Base-by-base conservation (phyloP, 2,329 filamentous ascomycete species). In the Xylaria digitata region DNA sequence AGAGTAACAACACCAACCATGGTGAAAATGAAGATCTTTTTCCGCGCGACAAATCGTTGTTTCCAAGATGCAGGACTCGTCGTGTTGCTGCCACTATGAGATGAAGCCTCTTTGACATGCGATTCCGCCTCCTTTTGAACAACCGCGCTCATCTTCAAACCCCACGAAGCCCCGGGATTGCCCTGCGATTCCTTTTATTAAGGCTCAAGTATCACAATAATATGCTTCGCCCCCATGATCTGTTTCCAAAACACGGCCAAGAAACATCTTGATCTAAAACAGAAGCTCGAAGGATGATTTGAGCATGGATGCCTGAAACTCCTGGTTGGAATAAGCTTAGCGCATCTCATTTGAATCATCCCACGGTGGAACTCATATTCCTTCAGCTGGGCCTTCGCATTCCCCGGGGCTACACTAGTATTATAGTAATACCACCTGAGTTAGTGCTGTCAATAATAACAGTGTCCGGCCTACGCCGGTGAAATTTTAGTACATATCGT, bases 1-100 rank as follows among this genome's bases (percentile, higher is more conserved):
- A 71, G 64, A 8, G 58, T 23, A 19, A 55, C 23, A 32, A 58
- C 52, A 26, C 60, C 63, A 26, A 67, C 61, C 61, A 70, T 67
- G 19, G 23, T 57, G 54, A 56, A 40, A 45, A 63, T 52, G 49
- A 65, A 53, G 48, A 62, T 46, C 37, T 37, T 62, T 54, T 61
- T 67, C 46, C 63, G 63, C 26, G 46, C 37, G 11, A 60, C 19
- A 37, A 66, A 34, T 26, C 21, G 42, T 21, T 65, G 21, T 40
- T n/a, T 43, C 59, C 50, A 42, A 13, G 53, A 34, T 34, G 54
- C 32, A 46, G 26, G 7, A 37, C 43, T 23, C 15, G 55, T 21
- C 23, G 21, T 40, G 13, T 42, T 65, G 37, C 23, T 61, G 50
- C 23, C 61, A 40, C 86, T 68, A 86, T 88, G 74, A 86, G 86